phyloP scores from a whole-genome alignment of 164 flowering plant species.

The Tetrastigma voinierianum region DNA sequence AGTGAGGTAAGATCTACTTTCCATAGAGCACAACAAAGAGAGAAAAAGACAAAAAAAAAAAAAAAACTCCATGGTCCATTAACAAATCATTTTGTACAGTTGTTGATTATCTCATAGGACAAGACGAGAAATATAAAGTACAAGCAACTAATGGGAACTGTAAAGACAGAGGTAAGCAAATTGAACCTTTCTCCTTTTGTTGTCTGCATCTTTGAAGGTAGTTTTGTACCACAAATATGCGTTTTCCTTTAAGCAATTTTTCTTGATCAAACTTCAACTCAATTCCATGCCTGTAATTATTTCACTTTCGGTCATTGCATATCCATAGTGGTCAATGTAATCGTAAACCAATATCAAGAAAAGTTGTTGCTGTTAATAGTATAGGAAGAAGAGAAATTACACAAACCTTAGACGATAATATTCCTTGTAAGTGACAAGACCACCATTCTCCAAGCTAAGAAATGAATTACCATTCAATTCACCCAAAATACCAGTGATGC shows the following conservation, averaged over 20 bases:
- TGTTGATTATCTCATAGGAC: background rate
- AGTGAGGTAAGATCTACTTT: background rate
- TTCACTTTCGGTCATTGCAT: background rate
- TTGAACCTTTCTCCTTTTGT: conserved; percentile 41
- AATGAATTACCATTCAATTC: conserved; percentile 51
- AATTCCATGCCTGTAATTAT: conserved; percentile 45
- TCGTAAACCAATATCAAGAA: background rate
- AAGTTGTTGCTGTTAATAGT: background rate
- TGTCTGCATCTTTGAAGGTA: conserved; percentile 29
- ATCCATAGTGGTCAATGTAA: background rate
- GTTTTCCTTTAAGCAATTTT: conserved; percentile 51
- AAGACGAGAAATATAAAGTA: background rate
- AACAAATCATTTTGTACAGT: background rate
- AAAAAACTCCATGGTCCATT: background rate
- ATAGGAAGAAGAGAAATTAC: background rate
- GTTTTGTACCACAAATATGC: conserved; percentile 44
- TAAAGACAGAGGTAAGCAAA: background rate
- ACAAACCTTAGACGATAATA: conserved; percentile 52
- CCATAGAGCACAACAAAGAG: background rate
- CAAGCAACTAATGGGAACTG: background rate
- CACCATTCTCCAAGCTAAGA: conserved; percentile 30
- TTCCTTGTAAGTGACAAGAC: conserved; percentile 39
- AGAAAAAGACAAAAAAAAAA: background rate
- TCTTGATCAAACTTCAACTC: conserved; percentile 32
- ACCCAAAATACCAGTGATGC: conserved; percentile 37